Evolutionary conservation across 192 early-diverging fungal species (phyloP), one percentile per base, ranked within the genome.

Genomic region (Backusella psychrophila): DNA sequence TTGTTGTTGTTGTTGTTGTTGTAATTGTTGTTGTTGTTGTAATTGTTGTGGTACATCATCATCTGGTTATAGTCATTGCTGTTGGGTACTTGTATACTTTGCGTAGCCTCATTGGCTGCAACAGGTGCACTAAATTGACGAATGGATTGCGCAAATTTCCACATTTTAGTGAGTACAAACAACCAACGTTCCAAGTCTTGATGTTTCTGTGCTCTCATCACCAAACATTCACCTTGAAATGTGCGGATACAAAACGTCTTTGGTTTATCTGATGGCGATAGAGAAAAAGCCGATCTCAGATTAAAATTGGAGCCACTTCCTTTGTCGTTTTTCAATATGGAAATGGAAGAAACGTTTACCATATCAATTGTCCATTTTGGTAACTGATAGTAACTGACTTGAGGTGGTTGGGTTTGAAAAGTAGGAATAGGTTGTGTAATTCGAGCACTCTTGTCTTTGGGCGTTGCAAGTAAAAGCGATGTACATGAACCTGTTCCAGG

Each of bases 181-280:
- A 83, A 56, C 82, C 82, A 83, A 19, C 82, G 42, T 14, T 83
- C 82, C 19, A 79, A 59, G 69, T 83, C 82, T 34, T 83, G 76
- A 65, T 80, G 69, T 53, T 80, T 83, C 12, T 76, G 75, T 34
- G 78, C 82, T 56, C 75, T 83, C 41, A 83, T 35, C 23, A 83
- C 49, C 36, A 75, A 79, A 34, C 72, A 67, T 31, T 44, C 26
- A 11, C 66, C 78, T 67, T 77, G 72, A 67, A 63, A 38, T 3
- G 82, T 77, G 14, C 82, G 73, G 4, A 83, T 34, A 29, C 73
- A 79, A 59, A 81, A 81, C 39, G 68, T 75, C 15, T 53, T 38
- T 3, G 66, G 74, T 23, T 75, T 77, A 14, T 70, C 38, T 1
- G 46, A 42, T 17, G 26, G 21, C 9, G 70, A 71, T 23, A 26